A percentile compares a stretch with the other conserved stretches of the same genome.
phyloP scores from a whole-genome alignment of 805 yeast genomes.

The Saturnispora galanensis region DNA sequence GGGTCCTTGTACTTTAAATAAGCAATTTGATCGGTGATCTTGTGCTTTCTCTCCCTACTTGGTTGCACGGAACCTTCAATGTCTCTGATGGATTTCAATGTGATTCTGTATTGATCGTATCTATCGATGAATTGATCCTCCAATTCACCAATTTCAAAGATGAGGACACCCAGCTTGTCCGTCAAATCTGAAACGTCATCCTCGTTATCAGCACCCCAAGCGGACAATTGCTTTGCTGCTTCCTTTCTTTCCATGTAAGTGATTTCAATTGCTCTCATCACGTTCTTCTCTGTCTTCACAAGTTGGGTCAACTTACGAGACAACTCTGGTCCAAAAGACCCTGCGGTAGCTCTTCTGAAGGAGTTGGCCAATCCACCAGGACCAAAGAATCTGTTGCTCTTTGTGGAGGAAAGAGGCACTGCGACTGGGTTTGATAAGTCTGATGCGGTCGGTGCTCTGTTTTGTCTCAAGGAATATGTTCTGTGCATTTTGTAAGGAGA shows the following conservation, averaged over 20 bases:
- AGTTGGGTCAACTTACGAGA: constrained; percentile 84
- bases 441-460: constrained; percentile 95
- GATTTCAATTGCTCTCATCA: constrained; percentile 87
- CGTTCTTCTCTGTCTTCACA: constrained; percentile 93
- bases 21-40: constrained; percentile 95
- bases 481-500: constrained; percentile 64
- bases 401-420: constrained; percentile 85
- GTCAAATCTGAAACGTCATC: constrained; percentile 96
- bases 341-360: constrained; percentile 78
- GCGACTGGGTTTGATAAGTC: constrained; percentile 86
- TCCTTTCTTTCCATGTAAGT: constrained; percentile 90
- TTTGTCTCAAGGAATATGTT: constrained; percentile 92
- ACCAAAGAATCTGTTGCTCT: constrained; percentile 80
- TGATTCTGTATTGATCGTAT: constrained; percentile 96
- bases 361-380: constrained; percentile 57
- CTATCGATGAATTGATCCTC: constrained; percentile 98
- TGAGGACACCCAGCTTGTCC: constrained; percentile 91
- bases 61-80: constrained; percentile 98
- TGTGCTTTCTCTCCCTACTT: constrained; percentile 94
- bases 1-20: constrained; percentile 98
- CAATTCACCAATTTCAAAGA: constrained; percentile 94
- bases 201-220: constrained; percentile 98
- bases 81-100: constrained; percentile 88
- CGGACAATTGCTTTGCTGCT: constrained; percentile 92
- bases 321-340: constrained; percentile 89